A percentile compares a stretch with the other conserved stretches of the same genome.
Conservation (phyloP, 2,329 filamentous ascomycete species). For the Fusarium sp. region DNA sequence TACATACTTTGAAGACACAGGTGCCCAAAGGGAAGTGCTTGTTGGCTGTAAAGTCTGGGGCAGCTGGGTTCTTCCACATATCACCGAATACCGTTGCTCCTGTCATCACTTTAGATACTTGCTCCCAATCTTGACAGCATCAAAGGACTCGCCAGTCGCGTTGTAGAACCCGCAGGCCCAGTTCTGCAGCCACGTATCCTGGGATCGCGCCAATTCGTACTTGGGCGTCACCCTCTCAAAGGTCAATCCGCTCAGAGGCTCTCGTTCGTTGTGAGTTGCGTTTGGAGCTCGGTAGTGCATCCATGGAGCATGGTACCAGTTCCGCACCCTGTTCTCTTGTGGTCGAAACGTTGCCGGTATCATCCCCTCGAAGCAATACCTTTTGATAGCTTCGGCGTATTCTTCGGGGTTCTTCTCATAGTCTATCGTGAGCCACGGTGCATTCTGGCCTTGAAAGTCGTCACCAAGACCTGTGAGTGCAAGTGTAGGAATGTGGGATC, state of each 20-base stretch:
- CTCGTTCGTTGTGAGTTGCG: neutral
- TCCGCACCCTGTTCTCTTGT: neutral
- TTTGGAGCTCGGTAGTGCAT: slow-evolving; percentile 5
- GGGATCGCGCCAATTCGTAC: neutral
- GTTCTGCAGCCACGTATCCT: neutral
- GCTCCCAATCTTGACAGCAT: neutral
- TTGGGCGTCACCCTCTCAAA: slow-evolving; percentile 1
- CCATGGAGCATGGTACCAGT: slow-evolving; percentile 6
- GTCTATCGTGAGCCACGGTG: slow-evolving; percentile 1
- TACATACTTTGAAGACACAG: neutral
- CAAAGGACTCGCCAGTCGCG: neutral
- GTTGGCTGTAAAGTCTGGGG: neutral
- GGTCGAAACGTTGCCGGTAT: neutral
- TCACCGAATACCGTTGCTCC: slow-evolving; percentile 4
- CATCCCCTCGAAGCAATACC: slow-evolving; percentile 8
- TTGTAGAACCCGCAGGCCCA: slow-evolving; percentile 6
- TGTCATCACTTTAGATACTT: neutral
- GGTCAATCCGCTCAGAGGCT: neutral
- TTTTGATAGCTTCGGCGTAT: neutral
- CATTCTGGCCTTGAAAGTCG: slow-evolving; percentile 2
- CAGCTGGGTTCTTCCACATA: slow-evolving; percentile 3
- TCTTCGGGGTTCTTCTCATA: neutral
- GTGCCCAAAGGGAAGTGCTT: neutral
- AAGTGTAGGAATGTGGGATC: neutral
- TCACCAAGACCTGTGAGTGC: neutral